Base-by-base conservation (phyloP, 108 stramenopile genomes). In the Seminavis robusta region DNA sequence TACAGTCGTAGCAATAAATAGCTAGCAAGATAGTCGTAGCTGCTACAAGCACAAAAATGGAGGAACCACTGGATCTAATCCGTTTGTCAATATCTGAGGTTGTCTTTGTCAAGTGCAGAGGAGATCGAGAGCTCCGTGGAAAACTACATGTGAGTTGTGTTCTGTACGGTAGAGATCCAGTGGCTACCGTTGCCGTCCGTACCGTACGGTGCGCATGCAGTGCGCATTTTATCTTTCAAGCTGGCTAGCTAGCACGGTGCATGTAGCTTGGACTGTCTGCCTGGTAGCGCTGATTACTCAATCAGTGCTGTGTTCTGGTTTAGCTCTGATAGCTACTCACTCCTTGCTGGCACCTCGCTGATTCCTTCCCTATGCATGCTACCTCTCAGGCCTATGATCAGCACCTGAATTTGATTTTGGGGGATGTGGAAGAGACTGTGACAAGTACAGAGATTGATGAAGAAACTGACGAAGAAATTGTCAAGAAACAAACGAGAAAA, bases 321-420 rank as follows among this genome's bases (percentile, higher is more conserved):
- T 27, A 21, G 17, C 20, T n/a, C 20, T 16, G 46, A 13, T 17
- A 1, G 19, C 13, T 47, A 27, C 41, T 41, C 10, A 24, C 50
- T 29, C 30, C 41, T 8, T 31, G 3, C 43, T 20, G 20, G 20
- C 43, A 44, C 17, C 43, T 39, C 49, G 20, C 26, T 28, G 10
- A 0, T 31, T 59, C 21, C 31, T 31, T 30, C 33, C 1, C 21
- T 1, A 4, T 33, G 27, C 20, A 31, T 24, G 21, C 11, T 56
- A 21, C 31, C 27, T 52, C 7, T 17, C 33, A 83, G 93, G 98
- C 97, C 0, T 99, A 94, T 70, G 99, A 99, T 63, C 95, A 98
- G 67, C 99, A 99, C 76, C 77, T 99, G 49, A 98, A 99, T 71
- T 95, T 99, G 96, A 95, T 99, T 33, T 58, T 99, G 20, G 94